Evolutionary conservation across 306 rosid species (phyloP).

Genomic region (Dalbergia cochinchinensis): DNA sequence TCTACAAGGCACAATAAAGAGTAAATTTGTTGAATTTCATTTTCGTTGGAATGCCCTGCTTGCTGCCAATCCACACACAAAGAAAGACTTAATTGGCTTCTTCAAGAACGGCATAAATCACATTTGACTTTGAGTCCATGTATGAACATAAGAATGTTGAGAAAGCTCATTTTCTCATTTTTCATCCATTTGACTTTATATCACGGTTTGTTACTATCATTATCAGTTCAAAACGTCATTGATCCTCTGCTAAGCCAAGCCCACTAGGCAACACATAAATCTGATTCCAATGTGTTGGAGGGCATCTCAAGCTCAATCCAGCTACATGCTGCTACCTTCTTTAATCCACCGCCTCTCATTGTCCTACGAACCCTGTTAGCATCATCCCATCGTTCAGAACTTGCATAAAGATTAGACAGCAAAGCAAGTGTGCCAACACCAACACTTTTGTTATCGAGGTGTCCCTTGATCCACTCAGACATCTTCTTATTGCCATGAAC

Average conservation of each 20-base stretch:
- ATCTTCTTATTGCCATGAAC: conserved; percentile 66
- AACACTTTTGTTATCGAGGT: conserved; percentile 48
- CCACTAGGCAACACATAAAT: conserved; percentile 35
- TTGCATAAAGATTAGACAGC: conserved; percentile 69
- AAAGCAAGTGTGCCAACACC: conserved; percentile 73
- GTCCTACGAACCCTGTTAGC: conserved; percentile 63
- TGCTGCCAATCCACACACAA: conserved; percentile 50
- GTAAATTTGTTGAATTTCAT: conserved; percentile 28
- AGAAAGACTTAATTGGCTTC: conserved; percentile 5
- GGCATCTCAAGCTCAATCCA: conserved; percentile 61
- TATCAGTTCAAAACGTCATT: conserved; percentile 6
- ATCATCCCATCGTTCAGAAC: conserved; percentile 75
- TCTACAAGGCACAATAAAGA: neutral
- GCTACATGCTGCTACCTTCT: conserved; percentile 71
- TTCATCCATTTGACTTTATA: conserved; percentile 50
- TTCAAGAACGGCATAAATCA: conserved; percentile 33
- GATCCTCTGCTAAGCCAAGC: neutral
- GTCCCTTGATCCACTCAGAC: conserved; percentile 58
- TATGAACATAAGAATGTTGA: conserved; percentile 13
- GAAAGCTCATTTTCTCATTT: conserved; percentile 70
- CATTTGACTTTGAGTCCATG: neutral
- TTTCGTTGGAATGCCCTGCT: conserved; percentile 52
- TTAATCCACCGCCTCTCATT: conserved; percentile 65
- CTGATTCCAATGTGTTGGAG: conserved; percentile 14
- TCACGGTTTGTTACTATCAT: neutral